These are phyloP conservation scores for Saitozyma podzolica DNA, from an alignment of 768 basidiomycete species.

Conservation along the genomic window DNA sequence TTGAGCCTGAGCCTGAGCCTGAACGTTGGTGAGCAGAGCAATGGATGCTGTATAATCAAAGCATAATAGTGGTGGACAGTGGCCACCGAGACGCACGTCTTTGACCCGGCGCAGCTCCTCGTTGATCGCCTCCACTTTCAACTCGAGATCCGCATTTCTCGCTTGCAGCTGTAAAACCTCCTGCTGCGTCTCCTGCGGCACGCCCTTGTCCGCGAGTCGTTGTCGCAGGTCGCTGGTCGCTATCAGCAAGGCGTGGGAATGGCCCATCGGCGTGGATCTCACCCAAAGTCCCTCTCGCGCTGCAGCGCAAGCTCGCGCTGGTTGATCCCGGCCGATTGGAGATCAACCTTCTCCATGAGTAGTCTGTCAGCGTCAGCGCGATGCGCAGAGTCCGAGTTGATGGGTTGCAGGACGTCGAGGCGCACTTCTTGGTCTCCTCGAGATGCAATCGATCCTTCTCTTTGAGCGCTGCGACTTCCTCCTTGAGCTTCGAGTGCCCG, in stretches of 20 bases:
- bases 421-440: constrained; percentile 56
- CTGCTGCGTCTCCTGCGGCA: constrained; percentile 79
- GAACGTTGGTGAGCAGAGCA: no score
- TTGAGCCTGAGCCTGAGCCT: no score
- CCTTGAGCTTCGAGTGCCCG: constrained; percentile 56
- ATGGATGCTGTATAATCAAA: no score
- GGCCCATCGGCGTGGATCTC: constrained; percentile 46
- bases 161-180: constrained; percentile 73
- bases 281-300: constrained; percentile 84
- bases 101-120: constrained; percentile 81
- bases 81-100: constrained; percentile 50
- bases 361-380: constrained; percentile 59
- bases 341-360: constrained; percentile 84
- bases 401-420: not conserved
- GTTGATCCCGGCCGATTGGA: constrained; percentile 87
- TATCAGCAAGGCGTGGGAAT: no score
- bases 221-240: constrained; percentile 46
- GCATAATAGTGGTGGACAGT: no score
- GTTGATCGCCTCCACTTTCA: constrained; percentile 67
- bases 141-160: constrained; percentile 70
- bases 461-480: constrained; percentile 67
- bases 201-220: constrained; percentile 70
- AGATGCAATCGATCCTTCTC: constrained; percentile 90
- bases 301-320: constrained; percentile 83
- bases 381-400: not conserved